Percentiles rank a stretch among this genome's conserved stretches.
phyloP scores from a whole-genome alignment of 1,139 yeast species.

The Yamadazyma trypodendri region DNA sequence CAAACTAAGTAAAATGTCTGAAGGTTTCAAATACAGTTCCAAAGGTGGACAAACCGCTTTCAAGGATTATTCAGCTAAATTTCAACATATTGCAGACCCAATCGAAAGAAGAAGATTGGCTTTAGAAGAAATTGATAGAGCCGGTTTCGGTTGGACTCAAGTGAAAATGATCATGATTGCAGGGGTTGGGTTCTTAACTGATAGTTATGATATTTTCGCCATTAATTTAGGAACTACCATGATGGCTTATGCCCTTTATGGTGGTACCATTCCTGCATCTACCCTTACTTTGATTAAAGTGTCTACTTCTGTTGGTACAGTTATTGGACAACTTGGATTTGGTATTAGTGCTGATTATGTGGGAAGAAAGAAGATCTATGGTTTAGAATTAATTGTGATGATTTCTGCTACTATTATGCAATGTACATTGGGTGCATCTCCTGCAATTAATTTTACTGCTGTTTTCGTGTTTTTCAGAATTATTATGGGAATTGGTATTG shows the following conservation, averaged over 20 bases:
- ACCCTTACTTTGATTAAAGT: conserved; percentile 76
- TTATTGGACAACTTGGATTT: conserved; percentile 84
- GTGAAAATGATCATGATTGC: conserved; percentile 84
- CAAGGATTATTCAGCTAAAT: conserved; percentile 81
- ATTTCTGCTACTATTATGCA: conserved; percentile 77
- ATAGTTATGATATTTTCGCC: conserved; percentile 89
- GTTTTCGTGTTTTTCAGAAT: conserved; percentile 75
- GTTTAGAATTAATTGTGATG: conserved; percentile 82
- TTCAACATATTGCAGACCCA: conserved; percentile 83
- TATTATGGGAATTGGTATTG: conserved; percentile 94
- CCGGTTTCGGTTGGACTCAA: conserved; percentile 86
- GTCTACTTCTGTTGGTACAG: conserved; percentile 92
- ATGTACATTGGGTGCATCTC: conserved; percentile 66
- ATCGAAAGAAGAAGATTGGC: conserved; percentile 89
- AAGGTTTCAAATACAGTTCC: conserved; percentile 18
- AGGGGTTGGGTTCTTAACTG: conserved; percentile 93
- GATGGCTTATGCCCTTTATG: conserved; percentile 76
- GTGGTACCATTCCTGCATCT: conserved; percentile 57
- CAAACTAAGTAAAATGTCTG: conserved; percentile 8
- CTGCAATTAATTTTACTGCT: conserved; percentile 71
- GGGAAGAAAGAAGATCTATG: conserved; percentile 88
- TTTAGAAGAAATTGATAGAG: conserved; percentile 81
- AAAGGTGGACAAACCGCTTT: conserved; percentile 86
- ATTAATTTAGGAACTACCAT: conserved; percentile 77
- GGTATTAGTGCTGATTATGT: conserved; percentile 81